Conservation (phyloP, 805 yeast genomes). For the Clavispora asparagi region DNA sequence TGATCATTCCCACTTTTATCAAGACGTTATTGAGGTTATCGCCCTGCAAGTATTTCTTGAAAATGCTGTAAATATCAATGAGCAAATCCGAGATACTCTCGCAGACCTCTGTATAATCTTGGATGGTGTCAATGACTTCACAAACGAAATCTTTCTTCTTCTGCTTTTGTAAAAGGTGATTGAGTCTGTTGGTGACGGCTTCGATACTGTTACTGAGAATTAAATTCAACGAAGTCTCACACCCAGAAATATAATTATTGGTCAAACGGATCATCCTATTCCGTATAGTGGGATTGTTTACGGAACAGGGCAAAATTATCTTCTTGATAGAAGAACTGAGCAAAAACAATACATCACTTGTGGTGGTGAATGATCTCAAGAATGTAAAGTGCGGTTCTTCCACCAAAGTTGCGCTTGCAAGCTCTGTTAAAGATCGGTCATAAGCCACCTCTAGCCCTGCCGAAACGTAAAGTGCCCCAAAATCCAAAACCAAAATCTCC, state of each 20-base stretch:
- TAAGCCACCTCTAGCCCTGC: slow-evolving; percentile 70
- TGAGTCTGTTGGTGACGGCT: slow-evolving; percentile 47
- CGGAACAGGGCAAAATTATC: slow-evolving; percentile 70
- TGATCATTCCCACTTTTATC: slow-evolving; percentile 50
- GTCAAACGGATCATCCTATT: slow-evolving; percentile 56
- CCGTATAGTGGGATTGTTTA: slow-evolving; percentile 51
- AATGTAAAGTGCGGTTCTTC: slow-evolving; percentile 40
- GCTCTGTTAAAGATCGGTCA: slow-evolving; percentile 35
- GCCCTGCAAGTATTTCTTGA: slow-evolving; percentile 30
- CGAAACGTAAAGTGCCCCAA: slow-evolving; percentile 72
- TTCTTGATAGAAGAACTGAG: slow-evolving; percentile 70
- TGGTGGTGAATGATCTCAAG: slow-evolving; percentile 44
- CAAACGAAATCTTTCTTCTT: slow-evolving; percentile 64
- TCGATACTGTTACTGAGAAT: slow-evolving; percentile 57
- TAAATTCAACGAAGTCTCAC: slow-evolving; percentile 62
- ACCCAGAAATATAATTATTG: slow-evolving; percentile 53
- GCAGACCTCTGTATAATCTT: slow-evolving; percentile 68
- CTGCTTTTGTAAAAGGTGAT: slow-evolving; percentile 51
- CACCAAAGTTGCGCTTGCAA: slow-evolving; percentile 18
- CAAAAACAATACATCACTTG: slow-evolving; percentile 58
- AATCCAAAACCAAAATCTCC: slow-evolving; percentile 60
- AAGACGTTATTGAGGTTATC: slow-evolving; percentile 48
- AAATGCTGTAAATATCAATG: slow-evolving; percentile 34
- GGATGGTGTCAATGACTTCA: slow-evolving; percentile 34
- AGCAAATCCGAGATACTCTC: slow-evolving; percentile 55